phyloP scores from a whole-genome alignment of 768 basidiomycete genomes.

The Auriscalpium microsporum region DNA sequence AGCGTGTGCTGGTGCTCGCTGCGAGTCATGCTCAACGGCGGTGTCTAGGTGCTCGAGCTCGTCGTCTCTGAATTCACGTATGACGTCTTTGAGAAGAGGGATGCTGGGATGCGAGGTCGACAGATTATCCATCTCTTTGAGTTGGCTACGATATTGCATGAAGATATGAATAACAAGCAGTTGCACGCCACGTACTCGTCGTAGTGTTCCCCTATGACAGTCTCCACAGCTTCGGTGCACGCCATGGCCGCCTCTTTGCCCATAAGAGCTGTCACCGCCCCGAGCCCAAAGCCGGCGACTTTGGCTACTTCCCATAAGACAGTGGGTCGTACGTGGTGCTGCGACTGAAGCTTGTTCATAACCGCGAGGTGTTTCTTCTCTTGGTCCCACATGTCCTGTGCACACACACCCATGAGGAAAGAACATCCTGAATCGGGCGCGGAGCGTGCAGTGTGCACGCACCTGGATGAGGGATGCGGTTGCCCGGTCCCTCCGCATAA shows the following conservation, averaged over 20 bases:
- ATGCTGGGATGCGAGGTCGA: constrained; percentile 70
- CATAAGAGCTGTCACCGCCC: constrained; percentile 77
- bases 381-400: constrained; percentile 96
- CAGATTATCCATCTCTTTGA: constrained; percentile 60
- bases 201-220: constrained; percentile 96
- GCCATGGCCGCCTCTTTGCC: constrained; percentile 96
- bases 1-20: constrained; percentile 87
- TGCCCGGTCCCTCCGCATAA: constrained; percentile 52
- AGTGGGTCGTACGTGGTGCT: constrained; percentile 82
- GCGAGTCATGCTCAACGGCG: constrained; percentile 80
- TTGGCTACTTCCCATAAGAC: constrained; percentile 78
- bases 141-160: constrained; percentile 47
- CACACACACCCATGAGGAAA: constrained; percentile 1
- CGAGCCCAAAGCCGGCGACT: constrained; percentile 79
- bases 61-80: constrained; percentile 85
- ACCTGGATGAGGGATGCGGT: constrained; percentile 70
- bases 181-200: constrained; percentile 67
- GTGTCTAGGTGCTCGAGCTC: constrained; percentile 92
- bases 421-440: not conserved
- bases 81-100: constrained; percentile 58
- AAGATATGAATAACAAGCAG: not conserved
- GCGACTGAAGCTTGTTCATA: constrained; percentile 76
- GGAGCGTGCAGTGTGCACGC: constrained; percentile 17
- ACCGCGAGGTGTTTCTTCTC: constrained; percentile 87
- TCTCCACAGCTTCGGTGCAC: constrained; percentile 96